A percentile compares a stretch with the other conserved stretches of the same genome.
Conservation (phyloP, 2,329 filamentous ascomycete species). For the Epichloe scottii region DNA sequence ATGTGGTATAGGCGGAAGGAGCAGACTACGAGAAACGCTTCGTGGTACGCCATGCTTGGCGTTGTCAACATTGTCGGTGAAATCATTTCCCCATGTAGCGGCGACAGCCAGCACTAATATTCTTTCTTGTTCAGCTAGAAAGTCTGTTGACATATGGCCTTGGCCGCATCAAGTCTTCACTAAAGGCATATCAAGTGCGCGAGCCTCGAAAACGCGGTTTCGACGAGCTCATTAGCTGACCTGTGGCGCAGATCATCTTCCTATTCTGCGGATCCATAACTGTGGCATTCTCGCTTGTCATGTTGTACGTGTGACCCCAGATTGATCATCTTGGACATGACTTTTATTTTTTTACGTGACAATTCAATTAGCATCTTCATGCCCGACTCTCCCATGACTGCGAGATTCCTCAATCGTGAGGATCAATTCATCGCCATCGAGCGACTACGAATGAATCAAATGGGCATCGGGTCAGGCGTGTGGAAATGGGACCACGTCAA, state of each 20-base stretch:
- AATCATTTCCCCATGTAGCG: not conserved
- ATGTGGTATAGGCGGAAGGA: slow-evolving; percentile 25
- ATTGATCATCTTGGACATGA: too few relatives aligned
- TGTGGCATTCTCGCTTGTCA: slow-evolving; percentile 31
- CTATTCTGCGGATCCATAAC: slow-evolving; percentile 25
- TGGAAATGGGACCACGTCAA: slow-evolving; percentile 30
- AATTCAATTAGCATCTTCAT: slow-evolving; percentile 29
- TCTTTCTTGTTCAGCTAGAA: slow-evolving; percentile 11
- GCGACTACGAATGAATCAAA: slow-evolving; percentile 38
- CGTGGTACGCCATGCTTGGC: slow-evolving; percentile 21
- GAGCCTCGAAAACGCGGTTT: not conserved
- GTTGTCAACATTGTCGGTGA: slow-evolving; percentile 18
- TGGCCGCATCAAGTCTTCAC: slow-evolving; percentile 17
- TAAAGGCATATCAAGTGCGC: slow-evolving; percentile 27
- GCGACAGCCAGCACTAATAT: not conserved
- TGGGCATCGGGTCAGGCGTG: slow-evolving; percentile 24
- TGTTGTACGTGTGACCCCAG: slow-evolving; percentile 25
- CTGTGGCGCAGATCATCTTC: slow-evolving; percentile 16
- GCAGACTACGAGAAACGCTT: slow-evolving; percentile 19
- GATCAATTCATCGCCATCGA: slow-evolving; percentile 48
- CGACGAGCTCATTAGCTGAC: not conserved
- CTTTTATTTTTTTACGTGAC: too few relatives aligned
- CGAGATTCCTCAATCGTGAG: slow-evolving; percentile 41
- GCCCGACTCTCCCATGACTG: slow-evolving; percentile 50
- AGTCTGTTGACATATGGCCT: slow-evolving; percentile 20